Evolutionary conservation across 2,329 filamentous ascomycete genomes (phyloP), one percentile per base, ranked within the genome.

Genomic region (Apiospora pterosperma): DNA sequence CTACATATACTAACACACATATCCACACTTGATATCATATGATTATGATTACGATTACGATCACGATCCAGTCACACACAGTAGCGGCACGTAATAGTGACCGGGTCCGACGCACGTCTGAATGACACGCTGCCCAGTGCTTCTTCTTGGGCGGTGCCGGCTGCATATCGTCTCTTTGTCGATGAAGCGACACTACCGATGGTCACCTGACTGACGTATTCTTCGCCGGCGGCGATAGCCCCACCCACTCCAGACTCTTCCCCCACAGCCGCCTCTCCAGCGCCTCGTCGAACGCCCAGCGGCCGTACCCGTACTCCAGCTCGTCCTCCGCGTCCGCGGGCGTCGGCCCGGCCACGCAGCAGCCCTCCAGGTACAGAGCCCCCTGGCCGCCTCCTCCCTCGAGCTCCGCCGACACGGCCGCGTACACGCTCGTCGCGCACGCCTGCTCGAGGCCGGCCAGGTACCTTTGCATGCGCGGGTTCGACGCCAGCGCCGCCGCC

Each of bases 371-470:
- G 68, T 82, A 82, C 64, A 72, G 69, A n/a, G n/a, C n/a, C n/a
- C n/a, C n/a, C n/a, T n/a, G n/a, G 4, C 78, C 80, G 28, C 79
- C 81, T 64, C 75, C 78, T 12, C 72, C 76, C 67, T 81, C 76
- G 65, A 76, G 76, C 31, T 78, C 77, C 66, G 72, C 74, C 14
- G 69, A 72, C 21, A 82, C 64, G 8, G 79, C 80, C 0, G 76
- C 80, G 71, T 75, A 80, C 3, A 82, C 74, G n/a, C 74, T 76
- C 23, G 81, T 82, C 3, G 81, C 78, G 64, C 80, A 81, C 2
- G 76, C 81, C 69, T 83, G 81, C 61, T 75, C 76, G 2, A 76
- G 39, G 65, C 62, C 74, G 70, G 78, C 77, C 62, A 76, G 65
- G 61, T 68, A 70, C 55, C 63, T 67, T 38, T 12, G 34, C 19